Conservation (phyloP, 1,284 basidiomycete species). For the Apiotrichum siamense region DNA sequence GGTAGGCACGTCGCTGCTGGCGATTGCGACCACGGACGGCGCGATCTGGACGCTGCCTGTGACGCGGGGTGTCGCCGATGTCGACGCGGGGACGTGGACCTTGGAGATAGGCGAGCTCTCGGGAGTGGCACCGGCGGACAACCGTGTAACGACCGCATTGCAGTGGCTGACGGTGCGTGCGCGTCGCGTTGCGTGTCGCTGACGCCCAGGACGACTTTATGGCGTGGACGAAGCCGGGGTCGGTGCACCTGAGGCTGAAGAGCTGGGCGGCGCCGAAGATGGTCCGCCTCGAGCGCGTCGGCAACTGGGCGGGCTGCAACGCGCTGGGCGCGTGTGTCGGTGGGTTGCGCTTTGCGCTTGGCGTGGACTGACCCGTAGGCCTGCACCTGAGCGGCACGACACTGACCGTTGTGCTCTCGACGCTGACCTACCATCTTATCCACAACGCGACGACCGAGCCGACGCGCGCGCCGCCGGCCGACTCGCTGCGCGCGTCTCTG, state of each 20-base stretch:
- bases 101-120: slow-evolving; percentile 7
- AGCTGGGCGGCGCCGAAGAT: slow-evolving; percentile 17
- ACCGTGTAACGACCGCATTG: slow-evolving; percentile 24
- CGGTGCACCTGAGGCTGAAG: slow-evolving; percentile 25
- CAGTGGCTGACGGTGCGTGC: slow-evolving; percentile 31
- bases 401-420: slow-evolving; percentile 28
- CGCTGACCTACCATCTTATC: slow-evolving; percentile 35
- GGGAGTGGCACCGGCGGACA: slow-evolving; percentile 14
- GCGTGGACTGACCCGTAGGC: slow-evolving; percentile 15
- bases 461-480: slow-evolving; percentile 14
- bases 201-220: slow-evolving; percentile 24
- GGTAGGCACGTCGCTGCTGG: slow-evolving; percentile 23
- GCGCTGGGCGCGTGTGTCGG: slow-evolving; percentile 29
- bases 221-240: slow-evolving; percentile 35
- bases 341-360: slow-evolving; percentile 12
- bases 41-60: slow-evolving; percentile 13
- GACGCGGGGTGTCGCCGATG: neutral
- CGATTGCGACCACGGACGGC: slow-evolving; percentile 27
- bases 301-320: slow-evolving; percentile 42
- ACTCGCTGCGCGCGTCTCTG: slow-evolving; percentile 24
- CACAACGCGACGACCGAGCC: slow-evolving; percentile 21
- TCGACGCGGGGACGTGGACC: slow-evolving; percentile 2
- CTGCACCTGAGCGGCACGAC: slow-evolving; percentile 19
- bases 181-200: neutral
- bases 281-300: slow-evolving; percentile 25